These are phyloP conservation scores for Magnusiomyces magnusii DNA, from an alignment of 1,139 yeast species.

Conservation along the genomic window DNA sequence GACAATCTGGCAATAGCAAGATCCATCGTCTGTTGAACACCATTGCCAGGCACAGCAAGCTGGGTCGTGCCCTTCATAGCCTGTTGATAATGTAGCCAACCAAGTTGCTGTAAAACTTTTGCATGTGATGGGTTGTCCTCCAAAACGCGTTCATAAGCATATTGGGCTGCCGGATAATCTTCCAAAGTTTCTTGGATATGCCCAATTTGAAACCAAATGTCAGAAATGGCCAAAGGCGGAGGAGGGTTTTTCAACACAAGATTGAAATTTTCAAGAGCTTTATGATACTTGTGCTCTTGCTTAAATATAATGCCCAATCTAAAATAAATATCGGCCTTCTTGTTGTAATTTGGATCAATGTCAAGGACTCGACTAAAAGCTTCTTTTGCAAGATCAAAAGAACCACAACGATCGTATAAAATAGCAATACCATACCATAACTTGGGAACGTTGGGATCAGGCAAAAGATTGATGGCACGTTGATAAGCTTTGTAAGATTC, in stretches of 20 bases:
- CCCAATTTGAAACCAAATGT: conserved; percentile 98
- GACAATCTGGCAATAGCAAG: conserved; percentile 73
- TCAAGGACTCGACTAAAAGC: conserved; percentile 94
- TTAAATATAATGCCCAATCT: conserved; percentile 93
- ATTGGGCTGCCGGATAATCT: conserved; percentile 86
- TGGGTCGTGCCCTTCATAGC: conserved; percentile 10
- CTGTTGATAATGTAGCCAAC: conserved; percentile 86
- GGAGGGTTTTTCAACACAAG: conserved; percentile 90
- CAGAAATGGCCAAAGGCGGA: conserved; percentile 90
- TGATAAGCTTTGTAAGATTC: conserved; percentile 96
- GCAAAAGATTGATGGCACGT: conserved; percentile 83
- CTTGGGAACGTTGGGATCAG: conserved; percentile 92
- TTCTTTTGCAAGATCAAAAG: conserved; percentile 94
- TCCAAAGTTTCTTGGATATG: conserved; percentile 90
- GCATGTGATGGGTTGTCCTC: conserved; percentile 91
- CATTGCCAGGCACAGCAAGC: conserved; percentile 38
- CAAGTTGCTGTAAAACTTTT: conserved; percentile 90
- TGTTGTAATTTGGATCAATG: conserved; percentile 91
- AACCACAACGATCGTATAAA: conserved; percentile 92
- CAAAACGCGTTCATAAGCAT: conserved; percentile 89
- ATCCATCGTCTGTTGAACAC: conserved; percentile 61
- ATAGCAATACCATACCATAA: conserved; percentile 99
- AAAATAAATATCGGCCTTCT: conserved; percentile 93
- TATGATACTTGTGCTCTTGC: conserved; percentile 81
- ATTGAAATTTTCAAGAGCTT: conserved; percentile 89